phyloP scores from a whole-genome alignment of 2,329 filamentous ascomycete genomes.

The Cryoendolithus antarcticus region DNA sequence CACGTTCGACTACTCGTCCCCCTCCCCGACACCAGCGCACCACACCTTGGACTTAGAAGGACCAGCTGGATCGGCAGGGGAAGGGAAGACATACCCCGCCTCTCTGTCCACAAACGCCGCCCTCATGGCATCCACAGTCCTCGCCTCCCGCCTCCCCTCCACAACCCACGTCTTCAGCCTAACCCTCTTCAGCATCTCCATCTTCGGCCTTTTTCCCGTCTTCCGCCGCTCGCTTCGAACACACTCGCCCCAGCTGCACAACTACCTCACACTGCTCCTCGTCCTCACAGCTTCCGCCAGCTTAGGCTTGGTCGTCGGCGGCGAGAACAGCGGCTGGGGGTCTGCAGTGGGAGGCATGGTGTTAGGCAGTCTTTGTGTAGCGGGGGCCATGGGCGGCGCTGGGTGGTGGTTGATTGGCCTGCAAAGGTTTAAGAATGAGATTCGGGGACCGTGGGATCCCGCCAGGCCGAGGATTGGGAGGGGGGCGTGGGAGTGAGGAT shows the following conservation, averaged over 20 bases:
- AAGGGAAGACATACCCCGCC: constrained; percentile 34
- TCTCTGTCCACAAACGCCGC: constrained; percentile 88
- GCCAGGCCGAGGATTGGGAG: constrained; percentile 77
- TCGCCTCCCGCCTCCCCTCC: constrained; percentile 76
- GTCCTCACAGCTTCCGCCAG: constrained; percentile 71
- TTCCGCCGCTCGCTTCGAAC: constrained; percentile 81
- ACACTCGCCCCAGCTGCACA: constrained; percentile 69
- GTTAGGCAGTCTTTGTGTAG: constrained; percentile 60
- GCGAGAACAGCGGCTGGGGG: constrained; percentile 35
- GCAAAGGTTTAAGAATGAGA: constrained; percentile 99
- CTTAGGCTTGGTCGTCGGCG: constrained; percentile 49
- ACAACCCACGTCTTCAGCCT: constrained; percentile 92
- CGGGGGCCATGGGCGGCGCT: constrained; percentile 77
- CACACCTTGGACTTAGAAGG: constrained; percentile 6
- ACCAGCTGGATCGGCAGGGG: constrained; percentile 2
- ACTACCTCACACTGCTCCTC: constrained; percentile 60
- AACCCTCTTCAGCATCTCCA: constrained; percentile 91
- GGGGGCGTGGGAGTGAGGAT: constrained; percentile 21
- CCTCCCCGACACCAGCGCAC: too few species aligned
- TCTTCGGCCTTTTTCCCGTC: constrained; percentile 95
- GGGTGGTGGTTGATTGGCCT: constrained; percentile 97
- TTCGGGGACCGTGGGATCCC: constrained; percentile 94
- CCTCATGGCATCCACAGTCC: constrained; percentile 87
- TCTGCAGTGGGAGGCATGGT: constrained; percentile 59
- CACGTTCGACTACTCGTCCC: constrained; percentile 79